Conservation (phyloP, 768 basidiomycete species). For the Tulasnella sp. region DNA sequence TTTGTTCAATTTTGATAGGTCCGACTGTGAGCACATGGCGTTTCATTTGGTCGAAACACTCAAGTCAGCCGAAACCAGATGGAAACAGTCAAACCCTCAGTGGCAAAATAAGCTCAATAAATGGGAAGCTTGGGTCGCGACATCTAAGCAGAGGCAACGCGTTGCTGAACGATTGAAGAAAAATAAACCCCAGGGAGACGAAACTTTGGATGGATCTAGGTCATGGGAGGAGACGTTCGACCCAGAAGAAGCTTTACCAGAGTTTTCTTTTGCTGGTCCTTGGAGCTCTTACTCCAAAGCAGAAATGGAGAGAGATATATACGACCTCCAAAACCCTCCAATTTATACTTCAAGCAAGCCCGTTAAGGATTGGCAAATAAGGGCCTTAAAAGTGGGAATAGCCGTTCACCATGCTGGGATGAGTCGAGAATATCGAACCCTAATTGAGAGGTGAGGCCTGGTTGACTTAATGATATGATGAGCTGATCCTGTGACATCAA, state of each 20-base stretch:
- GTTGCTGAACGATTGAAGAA: conserved; percentile 41
- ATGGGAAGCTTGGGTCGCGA: conserved; percentile 50
- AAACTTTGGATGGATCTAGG: conserved; percentile 34
- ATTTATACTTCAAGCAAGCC: too few species aligned
- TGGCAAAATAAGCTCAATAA: conserved; percentile 51
- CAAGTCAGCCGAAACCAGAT: conserved; percentile 45
- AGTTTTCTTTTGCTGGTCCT: conserved; percentile 56
- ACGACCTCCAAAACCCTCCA: conserved; percentile 41
- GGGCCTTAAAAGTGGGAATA: conserved; percentile 55
- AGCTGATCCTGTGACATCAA: background rate
- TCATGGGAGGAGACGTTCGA: conserved; percentile 51
- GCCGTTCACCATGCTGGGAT: conserved; percentile 69
- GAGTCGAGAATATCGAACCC: conserved; percentile 54
- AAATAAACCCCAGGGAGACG: conserved; percentile 36
- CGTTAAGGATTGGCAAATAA: conserved; percentile 44
- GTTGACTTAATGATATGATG: background rate
- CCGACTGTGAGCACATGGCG: conserved; percentile 54
- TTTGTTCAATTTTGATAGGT: conserved; percentile 62
- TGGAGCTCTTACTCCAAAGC: conserved; percentile 41
- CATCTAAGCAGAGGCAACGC: conserved; percentile 50
- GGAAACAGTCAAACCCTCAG: conserved; percentile 45
- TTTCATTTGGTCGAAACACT: conserved; percentile 40
- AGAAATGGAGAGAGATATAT: conserved; percentile 51
- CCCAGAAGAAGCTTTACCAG: conserved; percentile 51
- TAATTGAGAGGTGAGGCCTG: conserved; percentile 51